Evolutionary conservation across 176 grass and related monocot genomes (phyloP).

Genomic region (Oryza punctata): DNA sequence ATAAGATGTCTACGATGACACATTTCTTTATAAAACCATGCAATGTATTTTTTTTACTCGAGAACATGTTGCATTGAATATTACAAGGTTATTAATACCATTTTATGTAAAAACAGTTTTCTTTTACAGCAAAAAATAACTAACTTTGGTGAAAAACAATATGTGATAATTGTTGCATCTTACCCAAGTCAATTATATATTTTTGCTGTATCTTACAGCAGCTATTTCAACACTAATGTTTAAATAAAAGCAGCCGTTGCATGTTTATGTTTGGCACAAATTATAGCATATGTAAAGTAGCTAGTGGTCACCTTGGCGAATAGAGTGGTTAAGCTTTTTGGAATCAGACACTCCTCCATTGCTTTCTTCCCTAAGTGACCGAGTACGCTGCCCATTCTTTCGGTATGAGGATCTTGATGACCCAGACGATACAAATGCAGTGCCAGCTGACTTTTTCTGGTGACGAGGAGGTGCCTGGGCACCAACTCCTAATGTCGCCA

Average conservation of each 20-base stretch:
- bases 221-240: neutral
- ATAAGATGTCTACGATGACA: neutral
- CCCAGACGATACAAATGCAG: slow-evolving; percentile 29
- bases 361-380: slow-evolving; percentile 47
- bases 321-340: slow-evolving; percentile 37
- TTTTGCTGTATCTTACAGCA: neutral
- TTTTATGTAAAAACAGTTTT: neutral
- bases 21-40: neutral
- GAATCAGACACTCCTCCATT: slow-evolving; percentile 49
- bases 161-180: slow-evolving; percentile 18
- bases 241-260: slow-evolving; percentile 9
- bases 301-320: slow-evolving; percentile 43
- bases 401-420: slow-evolving; percentile 30
- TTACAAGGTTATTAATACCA: neutral
- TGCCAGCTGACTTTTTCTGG: slow-evolving; percentile 39
- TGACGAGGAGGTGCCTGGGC: slow-evolving; percentile 39
- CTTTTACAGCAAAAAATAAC: neutral
- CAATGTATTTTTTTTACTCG: neutral
- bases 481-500: slow-evolving; percentile 31
- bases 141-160: neutral
- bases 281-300: neutral
- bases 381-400: slow-evolving; percentile 33
- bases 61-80: neutral
- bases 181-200: neutral
- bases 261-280: slow-evolving; percentile 2